A percentile compares a stretch with the other conserved stretches of the same genome.
Conservation (phyloP, 371 early-diverging fungal species). For the Mucor saturninus region DNA sequence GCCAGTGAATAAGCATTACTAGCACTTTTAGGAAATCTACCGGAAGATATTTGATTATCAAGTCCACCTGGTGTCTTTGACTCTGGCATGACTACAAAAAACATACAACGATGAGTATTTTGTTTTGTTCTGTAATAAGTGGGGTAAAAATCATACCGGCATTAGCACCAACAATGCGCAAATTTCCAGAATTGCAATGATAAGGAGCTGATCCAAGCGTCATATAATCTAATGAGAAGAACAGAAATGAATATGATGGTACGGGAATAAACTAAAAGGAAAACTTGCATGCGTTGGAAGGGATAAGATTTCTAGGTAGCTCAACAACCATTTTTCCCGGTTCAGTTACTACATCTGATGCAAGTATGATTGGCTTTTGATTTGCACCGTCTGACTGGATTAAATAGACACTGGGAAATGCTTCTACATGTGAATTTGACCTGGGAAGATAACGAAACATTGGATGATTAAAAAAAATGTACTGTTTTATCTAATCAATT, state of each 20-base stretch:
- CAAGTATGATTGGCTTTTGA: slow-evolving; percentile 15
- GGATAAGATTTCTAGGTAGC: slow-evolving; percentile 21
- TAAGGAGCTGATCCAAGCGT: slow-evolving; percentile 25
- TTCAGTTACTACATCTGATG: slow-evolving; percentile 17
- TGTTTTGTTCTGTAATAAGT: background rate
- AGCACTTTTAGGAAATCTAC: slow-evolving; percentile 17
- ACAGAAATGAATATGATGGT: background rate
- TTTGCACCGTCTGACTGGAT: slow-evolving; percentile 25
- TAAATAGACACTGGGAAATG: slow-evolving; percentile 22
- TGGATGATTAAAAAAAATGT: background rate
- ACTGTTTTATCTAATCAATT: slow-evolving; percentile 8
- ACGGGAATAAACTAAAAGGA: background rate
- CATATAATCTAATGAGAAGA: slow-evolving; percentile 23
- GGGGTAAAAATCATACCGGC: background rate
- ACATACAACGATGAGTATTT: background rate
- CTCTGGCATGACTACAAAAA: slow-evolving; percentile 11
- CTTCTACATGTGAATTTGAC: slow-evolving; percentile 24
- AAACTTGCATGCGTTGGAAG: slow-evolving; percentile 31
- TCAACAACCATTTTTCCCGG: slow-evolving; percentile 11
- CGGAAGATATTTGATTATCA: slow-evolving; percentile 12
- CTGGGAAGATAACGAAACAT: slow-evolving; percentile 8
- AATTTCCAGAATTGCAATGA: slow-evolving; percentile 28
- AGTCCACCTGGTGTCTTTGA: slow-evolving; percentile 11
- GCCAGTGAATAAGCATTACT: background rate
- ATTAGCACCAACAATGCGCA: slow-evolving; percentile 24